Evolutionary conservation across 768 basidiomycete species (phyloP), one percentile per base, ranked within the genome.

Genomic region (Porphyrellus cyaneotinctus): DNA sequence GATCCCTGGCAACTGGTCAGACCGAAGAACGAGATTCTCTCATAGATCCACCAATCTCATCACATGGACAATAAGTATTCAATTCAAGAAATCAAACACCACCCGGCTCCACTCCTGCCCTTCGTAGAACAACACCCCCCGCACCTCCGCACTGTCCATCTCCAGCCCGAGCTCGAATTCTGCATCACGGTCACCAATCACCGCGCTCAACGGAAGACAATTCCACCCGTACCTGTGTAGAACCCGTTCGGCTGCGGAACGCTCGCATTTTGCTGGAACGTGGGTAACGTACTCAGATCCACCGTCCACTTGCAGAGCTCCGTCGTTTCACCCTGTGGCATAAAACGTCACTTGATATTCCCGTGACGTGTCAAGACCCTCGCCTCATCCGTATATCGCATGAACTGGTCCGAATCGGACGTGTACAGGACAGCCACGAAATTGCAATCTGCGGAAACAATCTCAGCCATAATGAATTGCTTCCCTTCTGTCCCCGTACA

Each of bases 271-370:
- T 83, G 81, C 64, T 80, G 84, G 75, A 91, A 92, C 44, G 82
- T 83, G 35, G 91, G 91, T 47, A 93, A 70, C 23, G 85, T 78
- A 38, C 82, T 81, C 46, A 93, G 76, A 68, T 93, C 86, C 31
- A 93, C 90, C 11, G 87, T 91, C 91, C 91, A 93, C 71, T 87
- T 85, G 73, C 88, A 90, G 43, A 90, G 70, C 64, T 90, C 87
- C 54, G 65, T 72, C 4, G 81, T 84, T 62, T 87, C 87, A 26
- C 87, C 87, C 77, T 79, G 56, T 52, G 47, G 51, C 49, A 58
- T 42, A 61, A 57, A 55, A 54, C 54, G 66, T 70, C 62, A 71
- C 23, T 51, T 23, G 22, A 42, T 42, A 8, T 38, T 36, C 46
- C 30, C 53, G 51, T 54, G 54, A 54, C 56, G 50, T 54, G 44